Base-by-base conservation (phyloP, 177 flowering plant genomes). In the Telopea speciosissima region DNA sequence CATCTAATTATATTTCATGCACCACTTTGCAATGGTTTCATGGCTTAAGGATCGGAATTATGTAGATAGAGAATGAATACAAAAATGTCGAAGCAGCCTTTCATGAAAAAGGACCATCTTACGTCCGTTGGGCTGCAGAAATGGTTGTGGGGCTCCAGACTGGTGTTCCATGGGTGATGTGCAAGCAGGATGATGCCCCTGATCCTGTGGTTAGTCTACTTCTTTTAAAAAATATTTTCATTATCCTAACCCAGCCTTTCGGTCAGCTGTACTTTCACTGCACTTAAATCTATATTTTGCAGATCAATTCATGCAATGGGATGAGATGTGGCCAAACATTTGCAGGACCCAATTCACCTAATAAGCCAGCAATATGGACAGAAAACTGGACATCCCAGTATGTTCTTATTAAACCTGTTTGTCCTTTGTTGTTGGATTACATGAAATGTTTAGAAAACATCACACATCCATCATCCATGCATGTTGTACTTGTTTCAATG, bases 111-210 rank as follows among this genome's bases (percentile, higher is more conserved):
- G 97, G 99, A 19, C 85, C 85, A 1, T 73, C 83, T n/a, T 96
- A 96, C 63, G 90, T 91, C 59, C 66, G 19, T 14, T 96, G 99
- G 99, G 97, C 98, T 19, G 96, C 98, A 8, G 9, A 64, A 25
- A 90, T 96, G 97, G 99, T 97, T 10, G 89, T 90, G 11, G 85
- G 79, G 4, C 92, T 85, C 42, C 74, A 87, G 31, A 93, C 97
- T 3, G 97, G 97, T 21, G 95, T 87, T 14, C 99, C 99, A 23
- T 96, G 99, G 99, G 79, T 85, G 14, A 96, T 96, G 99, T 96
- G 99, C 85, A 96, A 91, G 79, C 97, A 96, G 76, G 76, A 79
- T 24, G 98, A 93, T 79, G 99, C 99, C 66, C 99, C 97, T 68
- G 98, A 91, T 68, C 98, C 99, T 0, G 88, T 93, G 89, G 99